A percentile compares a stretch with the other conserved stretches of the same genome.
Evolutionary conservation across 2,329 filamentous ascomycete species (phyloP).

Genomic region (Simplicillium sp.): DNA sequence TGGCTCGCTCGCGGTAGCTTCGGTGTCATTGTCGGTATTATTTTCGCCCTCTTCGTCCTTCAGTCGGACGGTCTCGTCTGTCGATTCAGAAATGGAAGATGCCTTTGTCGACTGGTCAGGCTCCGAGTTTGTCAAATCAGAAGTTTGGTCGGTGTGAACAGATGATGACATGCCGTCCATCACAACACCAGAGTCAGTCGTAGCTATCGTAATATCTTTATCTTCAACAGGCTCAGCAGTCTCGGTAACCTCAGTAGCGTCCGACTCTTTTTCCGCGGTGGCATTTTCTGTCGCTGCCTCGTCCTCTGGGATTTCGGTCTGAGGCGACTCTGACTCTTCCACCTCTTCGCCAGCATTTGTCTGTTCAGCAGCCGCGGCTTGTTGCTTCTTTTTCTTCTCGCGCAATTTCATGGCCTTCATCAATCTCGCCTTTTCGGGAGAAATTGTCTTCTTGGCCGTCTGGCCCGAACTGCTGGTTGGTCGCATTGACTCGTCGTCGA

Average conservation of each 20-base stretch:
- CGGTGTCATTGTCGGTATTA: slow-evolving; percentile 4
- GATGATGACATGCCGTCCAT: slow-evolving; percentile 34
- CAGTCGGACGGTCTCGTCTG: slow-evolving; percentile 46
- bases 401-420: slow-evolving; percentile 91
- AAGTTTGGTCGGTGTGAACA: slow-evolving; percentile 33
- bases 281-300: slow-evolving; percentile 14
- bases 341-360: slow-evolving; percentile 15
- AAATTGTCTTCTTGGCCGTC: slow-evolving; percentile 48
- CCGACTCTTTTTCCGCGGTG: neutral
- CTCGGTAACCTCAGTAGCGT: slow-evolving; percentile 13
- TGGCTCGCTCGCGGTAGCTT: slow-evolving; percentile 1
- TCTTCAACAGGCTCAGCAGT: slow-evolving; percentile 8
- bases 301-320: slow-evolving; percentile 6
- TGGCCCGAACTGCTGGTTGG: slow-evolving; percentile 37
- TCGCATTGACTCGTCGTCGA: slow-evolving; percentile 23
- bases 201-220: slow-evolving; percentile 8
- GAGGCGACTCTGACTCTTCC: slow-evolving; percentile 8
- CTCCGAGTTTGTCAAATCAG: slow-evolving; percentile 43
- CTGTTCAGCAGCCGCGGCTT: slow-evolving; percentile 15
- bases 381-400: slow-evolving; percentile 58
- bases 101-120: slow-evolving; percentile 51
- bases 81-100: slow-evolving; percentile 54
- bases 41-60: slow-evolving; percentile 15
- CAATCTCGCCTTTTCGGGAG: slow-evolving; percentile 80
- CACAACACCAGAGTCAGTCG: slow-evolving; percentile 17